phyloP scores from a whole-genome alignment of 2,329 filamentous ascomycete species.

The Cordyceps militaris region DNA sequence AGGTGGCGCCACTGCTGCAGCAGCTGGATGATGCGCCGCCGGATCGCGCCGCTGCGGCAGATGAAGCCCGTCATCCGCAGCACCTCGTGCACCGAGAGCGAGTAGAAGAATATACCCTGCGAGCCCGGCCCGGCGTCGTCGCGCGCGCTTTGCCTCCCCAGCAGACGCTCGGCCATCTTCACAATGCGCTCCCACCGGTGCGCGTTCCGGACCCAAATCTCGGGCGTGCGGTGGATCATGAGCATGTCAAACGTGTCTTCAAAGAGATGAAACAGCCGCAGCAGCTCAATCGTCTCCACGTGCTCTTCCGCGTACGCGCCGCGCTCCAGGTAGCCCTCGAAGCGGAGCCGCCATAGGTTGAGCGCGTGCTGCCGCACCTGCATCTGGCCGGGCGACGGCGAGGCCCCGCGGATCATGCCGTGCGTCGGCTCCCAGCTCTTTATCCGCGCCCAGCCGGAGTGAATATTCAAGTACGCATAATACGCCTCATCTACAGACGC shows the following conservation, averaged over 20 bases:
- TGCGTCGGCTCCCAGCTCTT: background rate
- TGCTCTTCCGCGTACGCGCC: background rate
- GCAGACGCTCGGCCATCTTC: background rate
- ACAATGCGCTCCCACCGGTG: constrained; percentile 9
- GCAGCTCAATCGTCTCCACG: background rate
- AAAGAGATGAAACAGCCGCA: constrained; percentile 6
- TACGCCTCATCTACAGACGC: constrained; percentile 6
- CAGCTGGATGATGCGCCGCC: background rate
- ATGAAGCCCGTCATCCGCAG: constrained; percentile 7
- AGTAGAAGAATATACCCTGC: background rate
- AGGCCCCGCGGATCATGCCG: background rate
- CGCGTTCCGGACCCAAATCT: constrained; percentile 3
- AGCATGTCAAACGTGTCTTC: constrained; percentile 2
- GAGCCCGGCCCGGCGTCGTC: background rate
- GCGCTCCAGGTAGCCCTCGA: background rate
- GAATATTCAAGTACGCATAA: constrained; percentile 8
- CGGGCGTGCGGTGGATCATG: constrained; percentile 8
- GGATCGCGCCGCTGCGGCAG: background rate
- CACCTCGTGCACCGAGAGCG: constrained; percentile 2
- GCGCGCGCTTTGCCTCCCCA: background rate
- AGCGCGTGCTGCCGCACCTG: constrained; percentile 1
- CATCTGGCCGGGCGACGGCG: background rate
- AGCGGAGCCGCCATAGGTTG: background rate
- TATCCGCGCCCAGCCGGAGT: background rate
- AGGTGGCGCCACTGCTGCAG: background rate